These are phyloP conservation scores for Penicillium cinerascens DNA, from an alignment of 495 filamentous ascomycete genomes.

Conservation along the genomic window DNA sequence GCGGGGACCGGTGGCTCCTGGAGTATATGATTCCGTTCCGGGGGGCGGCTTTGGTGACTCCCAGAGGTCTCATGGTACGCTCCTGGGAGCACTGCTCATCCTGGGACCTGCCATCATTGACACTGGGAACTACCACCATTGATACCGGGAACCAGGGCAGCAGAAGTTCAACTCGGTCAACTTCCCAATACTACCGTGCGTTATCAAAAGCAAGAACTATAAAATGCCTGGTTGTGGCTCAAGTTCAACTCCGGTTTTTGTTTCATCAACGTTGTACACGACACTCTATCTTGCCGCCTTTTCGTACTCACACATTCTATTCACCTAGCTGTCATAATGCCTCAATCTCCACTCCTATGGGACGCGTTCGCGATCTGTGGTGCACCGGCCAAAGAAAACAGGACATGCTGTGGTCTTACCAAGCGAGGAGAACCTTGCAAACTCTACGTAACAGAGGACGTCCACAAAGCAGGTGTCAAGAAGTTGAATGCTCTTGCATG, in stretches of 20 bases:
- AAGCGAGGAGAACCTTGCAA: neutral
- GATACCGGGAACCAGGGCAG: too few species aligned
- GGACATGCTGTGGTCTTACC: conserved; percentile 1
- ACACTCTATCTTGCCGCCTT: neutral
- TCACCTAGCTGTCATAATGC: neutral
- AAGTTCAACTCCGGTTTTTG: neutral
- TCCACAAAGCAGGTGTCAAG: neutral
- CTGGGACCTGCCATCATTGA: too few species aligned
- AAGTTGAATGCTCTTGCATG: neutral
- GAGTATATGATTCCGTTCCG: too few species aligned
- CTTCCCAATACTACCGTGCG: too few species aligned
- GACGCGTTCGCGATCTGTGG: neutral
- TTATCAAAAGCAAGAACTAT: neutral
- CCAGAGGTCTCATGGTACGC: too few species aligned
- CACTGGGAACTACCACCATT: too few species aligned
- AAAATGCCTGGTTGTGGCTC: neutral
- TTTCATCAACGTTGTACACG: neutral
- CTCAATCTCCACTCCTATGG: neutral
- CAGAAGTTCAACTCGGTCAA: too few species aligned
- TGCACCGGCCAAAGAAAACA: neutral
- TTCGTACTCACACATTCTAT: neutral
- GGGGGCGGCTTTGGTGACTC: too few species aligned
- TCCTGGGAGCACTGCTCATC: too few species aligned
- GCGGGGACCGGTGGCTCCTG: too few species aligned
- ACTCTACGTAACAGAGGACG: neutral